Conservation (phyloP, 306 rosid genomes). For the Ormosia emarginata region DNA sequence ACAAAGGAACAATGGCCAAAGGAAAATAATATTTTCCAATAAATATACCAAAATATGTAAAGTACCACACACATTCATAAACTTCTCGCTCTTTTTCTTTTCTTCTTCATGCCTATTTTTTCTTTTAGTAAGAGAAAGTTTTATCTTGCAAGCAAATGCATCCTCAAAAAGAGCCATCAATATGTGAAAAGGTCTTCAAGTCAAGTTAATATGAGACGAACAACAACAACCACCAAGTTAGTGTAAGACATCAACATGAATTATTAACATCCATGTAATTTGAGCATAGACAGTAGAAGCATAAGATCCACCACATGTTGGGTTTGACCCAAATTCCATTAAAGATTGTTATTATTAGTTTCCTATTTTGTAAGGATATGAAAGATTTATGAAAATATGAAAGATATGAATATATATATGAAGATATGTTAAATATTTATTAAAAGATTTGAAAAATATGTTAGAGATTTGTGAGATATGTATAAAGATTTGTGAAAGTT, state of each 20-base stretch:
- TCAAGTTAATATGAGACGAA: background rate
- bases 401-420: too few relatives aligned
- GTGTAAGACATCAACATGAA: background rate
- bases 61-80: slow-evolving; percentile 1
- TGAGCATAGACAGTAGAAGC: background rate
- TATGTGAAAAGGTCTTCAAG: background rate
- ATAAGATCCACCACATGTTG: background rate
- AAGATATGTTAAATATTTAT: too few relatives aligned
- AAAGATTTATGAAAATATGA: too few relatives aligned
- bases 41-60: slow-evolving; percentile 20
- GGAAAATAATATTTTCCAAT: background rate
- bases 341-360: too few relatives aligned
- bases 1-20: background rate
- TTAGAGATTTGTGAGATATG: too few relatives aligned
- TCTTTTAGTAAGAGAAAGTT: slow-evolving; percentile 5
- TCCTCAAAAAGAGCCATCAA: slow-evolving; percentile 10
- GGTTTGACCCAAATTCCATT: too few relatives aligned
- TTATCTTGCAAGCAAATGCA: background rate
- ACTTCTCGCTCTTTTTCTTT: slow-evolving; percentile 10
- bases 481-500: too few relatives aligned
- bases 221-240: background rate
- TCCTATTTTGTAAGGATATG: too few relatives aligned
- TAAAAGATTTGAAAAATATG: too few relatives aligned
- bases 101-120: background rate
- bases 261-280: slow-evolving; percentile 17